Percentiles rank a stretch among this genome's conserved stretches.
Conservation (phyloP, 257 asterid genomes). For the Solanum infundibuliforme region DNA sequence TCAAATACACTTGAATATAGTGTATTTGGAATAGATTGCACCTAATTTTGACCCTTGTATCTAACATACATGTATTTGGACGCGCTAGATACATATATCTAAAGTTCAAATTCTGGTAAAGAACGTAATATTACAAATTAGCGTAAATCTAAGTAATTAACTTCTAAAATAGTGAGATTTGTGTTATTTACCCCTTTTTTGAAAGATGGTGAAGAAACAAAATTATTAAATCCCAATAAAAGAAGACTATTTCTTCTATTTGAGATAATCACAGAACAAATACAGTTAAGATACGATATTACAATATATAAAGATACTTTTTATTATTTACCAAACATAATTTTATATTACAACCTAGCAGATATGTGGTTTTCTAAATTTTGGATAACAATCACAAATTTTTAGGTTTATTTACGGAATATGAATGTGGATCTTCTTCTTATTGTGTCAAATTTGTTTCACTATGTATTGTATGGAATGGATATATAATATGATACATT, state of each 20-base stretch:
- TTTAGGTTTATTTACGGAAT: not conserved
- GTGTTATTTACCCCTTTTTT: not conserved
- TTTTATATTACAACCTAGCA: not conserved
- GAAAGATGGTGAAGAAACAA: not conserved
- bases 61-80: not conserved
- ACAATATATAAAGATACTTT: too few species aligned
- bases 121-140: too few species aligned
- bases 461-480: not conserved
- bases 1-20: too few species aligned
- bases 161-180: not conserved
- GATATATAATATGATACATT: not conserved
- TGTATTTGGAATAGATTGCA: too few species aligned
- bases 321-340: not conserved
- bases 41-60: not conserved
- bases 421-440: not conserved
- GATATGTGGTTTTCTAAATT: not conserved
- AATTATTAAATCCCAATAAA: not conserved
- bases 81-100: too few species aligned
- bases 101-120: too few species aligned
- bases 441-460: not conserved
- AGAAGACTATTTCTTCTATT: too few species aligned
- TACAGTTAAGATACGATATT: not conserved
- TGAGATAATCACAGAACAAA: not conserved
- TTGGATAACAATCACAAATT: not conserved
- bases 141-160: too few species aligned